phyloP scores from a whole-genome alignment of 2,329 filamentous ascomycete species.

The Phaeomoniella chlamydospora region DNA sequence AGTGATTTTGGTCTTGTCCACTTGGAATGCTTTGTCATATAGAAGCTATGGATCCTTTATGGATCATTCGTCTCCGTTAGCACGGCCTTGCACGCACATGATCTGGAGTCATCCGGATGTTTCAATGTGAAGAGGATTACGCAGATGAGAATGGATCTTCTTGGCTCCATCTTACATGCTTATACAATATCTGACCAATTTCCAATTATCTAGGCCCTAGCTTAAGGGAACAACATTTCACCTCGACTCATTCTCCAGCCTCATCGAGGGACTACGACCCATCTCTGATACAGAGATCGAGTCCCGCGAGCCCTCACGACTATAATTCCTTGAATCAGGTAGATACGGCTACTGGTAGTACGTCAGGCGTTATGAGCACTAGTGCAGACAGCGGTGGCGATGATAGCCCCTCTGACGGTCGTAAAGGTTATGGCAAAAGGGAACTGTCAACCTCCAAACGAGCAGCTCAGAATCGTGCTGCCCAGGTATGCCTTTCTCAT shows the following conservation, averaged over 20 bases:
- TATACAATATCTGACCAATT: no score
- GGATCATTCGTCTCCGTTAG: neutral
- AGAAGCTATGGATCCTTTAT: neutral
- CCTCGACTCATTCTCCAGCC: neutral
- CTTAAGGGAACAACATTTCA: neutral
- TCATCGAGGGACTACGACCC: neutral
- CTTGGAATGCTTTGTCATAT: neutral
- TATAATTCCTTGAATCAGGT: neutral
- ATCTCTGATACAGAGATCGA: conserved; percentile 1
- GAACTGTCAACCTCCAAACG: conserved; percentile 92
- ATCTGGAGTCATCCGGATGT: neutral
- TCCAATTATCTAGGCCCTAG: neutral
- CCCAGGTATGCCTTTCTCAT: conserved; percentile 53
- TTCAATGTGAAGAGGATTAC: neutral
- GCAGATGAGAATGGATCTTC: neutral
- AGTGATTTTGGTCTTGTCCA: neutral
- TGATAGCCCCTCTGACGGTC: conserved; percentile 35
- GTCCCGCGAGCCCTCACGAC: conserved; percentile 1
- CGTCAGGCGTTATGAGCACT: conserved; percentile 3
- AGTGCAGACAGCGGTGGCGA: conserved; percentile 29
- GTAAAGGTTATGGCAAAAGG: conserved; percentile 61
- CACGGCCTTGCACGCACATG: neutral
- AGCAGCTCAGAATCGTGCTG: conserved; percentile 89
- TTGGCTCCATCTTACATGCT: neutral
- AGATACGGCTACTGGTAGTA: neutral